These are phyloP conservation scores for Vigna angularis DNA, from an alignment of 306 rosid genomes.

Conservation along the genomic window DNA sequence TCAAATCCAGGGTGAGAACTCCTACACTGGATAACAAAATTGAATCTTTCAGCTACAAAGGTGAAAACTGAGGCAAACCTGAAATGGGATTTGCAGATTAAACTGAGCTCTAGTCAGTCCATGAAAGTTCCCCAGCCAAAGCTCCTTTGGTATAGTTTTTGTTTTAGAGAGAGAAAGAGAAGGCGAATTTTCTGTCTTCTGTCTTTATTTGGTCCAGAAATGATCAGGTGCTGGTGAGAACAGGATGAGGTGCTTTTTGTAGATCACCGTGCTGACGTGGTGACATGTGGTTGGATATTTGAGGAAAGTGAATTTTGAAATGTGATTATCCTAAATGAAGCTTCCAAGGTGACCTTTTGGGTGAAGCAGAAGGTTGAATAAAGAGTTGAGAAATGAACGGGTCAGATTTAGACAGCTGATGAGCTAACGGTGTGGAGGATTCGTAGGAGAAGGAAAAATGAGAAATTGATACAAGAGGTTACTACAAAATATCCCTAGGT, in stretches of 20 bases:
- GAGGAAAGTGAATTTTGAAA: too few species aligned
- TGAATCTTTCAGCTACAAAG: not conserved
- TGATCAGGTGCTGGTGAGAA: constrained; percentile 29
- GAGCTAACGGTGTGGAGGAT: too few species aligned
- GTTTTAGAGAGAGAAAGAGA: constrained; percentile 25
- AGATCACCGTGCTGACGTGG: constrained; percentile 14
- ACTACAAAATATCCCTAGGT: too few species aligned
- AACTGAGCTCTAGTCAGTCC: constrained; percentile 21
- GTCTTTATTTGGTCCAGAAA: constrained; percentile 3
- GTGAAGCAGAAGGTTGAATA: too few species aligned
- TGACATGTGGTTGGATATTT: not conserved
- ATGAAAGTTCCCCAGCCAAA: constrained; percentile 25
- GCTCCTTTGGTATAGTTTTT: not conserved
- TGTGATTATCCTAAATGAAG: not conserved
- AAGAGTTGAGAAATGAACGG: too few species aligned
- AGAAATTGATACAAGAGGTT: too few species aligned
- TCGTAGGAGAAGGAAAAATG: too few species aligned
- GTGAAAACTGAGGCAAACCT: constrained; percentile 39
- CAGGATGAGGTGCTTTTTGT: not conserved
- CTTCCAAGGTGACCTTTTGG: not conserved
- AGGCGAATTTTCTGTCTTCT: not conserved
- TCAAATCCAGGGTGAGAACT: not conserved
- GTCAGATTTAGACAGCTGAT: too few species aligned
- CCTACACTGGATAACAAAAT: not conserved
- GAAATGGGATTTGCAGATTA: constrained; percentile 36